Evolutionary conservation across 2,329 filamentous ascomycete genomes (phyloP), one percentile per base, ranked within the genome.

Genomic region (Ceratocystis destructans): DNA sequence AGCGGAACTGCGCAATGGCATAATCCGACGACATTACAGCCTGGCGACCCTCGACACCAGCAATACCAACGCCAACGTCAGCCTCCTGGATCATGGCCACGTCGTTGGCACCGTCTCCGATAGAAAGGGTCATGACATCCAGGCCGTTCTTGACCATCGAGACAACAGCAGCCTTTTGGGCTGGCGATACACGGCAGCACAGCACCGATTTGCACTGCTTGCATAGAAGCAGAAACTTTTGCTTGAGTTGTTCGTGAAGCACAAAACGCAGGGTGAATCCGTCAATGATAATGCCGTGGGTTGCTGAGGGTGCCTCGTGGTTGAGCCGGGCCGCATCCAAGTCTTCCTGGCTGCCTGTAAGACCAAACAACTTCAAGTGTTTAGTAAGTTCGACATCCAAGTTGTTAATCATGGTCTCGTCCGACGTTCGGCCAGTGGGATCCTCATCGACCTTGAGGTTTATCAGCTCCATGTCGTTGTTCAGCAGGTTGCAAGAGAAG

Each of bases 41-140:
- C 76, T 96, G 90, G 71, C 92, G 83, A 71, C 91, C 91, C 79
- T 96, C 92, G 70, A 93, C 88, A 77, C 92, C 92, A 69, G 90
- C 91, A 74, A 96, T 96, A 76, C 92, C 92, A 55, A 96, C 91
- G 74, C 92, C 92, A n/a, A 96, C 90, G 74, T 96, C 90, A 17
- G 92, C 92, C 76, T 96, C 91, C 76, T 96, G 92, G 71, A 96
- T 96, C 92, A 96, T 96, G 70, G 92, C 91, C 69, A 96, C 90
- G 75, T 96, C 92, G 74, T 96, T 96, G 73, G 92, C 92, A 73
- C 92, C 92, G 72, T 96, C 92, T 44, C 66, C 66, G 28, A 96
- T 89, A 0, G 91, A 92, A 41, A 96, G 82, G 0, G 94, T 96
- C 86, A 99, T 96, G 72, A 97, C 92, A 74, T 97, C 90, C 55